These are phyloP conservation scores for Saccharomycopsis schoenii DNA, from an alignment of 805 yeast genomes.

Conservation along the genomic window DNA sequence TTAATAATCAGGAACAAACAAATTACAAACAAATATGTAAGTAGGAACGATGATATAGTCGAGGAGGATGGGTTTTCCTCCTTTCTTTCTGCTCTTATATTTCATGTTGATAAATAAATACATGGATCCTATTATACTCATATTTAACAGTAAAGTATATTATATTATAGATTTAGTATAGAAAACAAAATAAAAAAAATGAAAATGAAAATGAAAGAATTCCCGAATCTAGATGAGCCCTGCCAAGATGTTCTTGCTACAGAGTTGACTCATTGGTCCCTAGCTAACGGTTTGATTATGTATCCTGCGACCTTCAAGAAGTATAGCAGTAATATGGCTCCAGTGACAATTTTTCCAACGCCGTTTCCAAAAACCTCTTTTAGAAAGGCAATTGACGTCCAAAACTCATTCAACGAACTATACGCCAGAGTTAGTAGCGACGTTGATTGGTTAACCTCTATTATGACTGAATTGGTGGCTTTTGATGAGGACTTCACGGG, in stretches of 20 bases:
- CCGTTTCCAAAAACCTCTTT: conserved; percentile 69
- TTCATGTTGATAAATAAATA: no score
- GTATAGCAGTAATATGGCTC: conserved; percentile 53
- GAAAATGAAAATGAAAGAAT: conserved; percentile 4
- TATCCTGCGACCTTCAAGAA: conserved; percentile 49
- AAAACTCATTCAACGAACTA: conserved; percentile 57
- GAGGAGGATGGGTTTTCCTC: no score
- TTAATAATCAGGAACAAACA: no score
- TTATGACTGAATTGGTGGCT: conserved; percentile 42
- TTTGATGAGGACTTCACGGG: conserved; percentile 78
- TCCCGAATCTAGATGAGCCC: conserved; percentile 1
- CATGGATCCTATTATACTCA: no score
- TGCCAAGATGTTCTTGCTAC: conserved; percentile 28
- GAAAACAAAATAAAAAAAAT: neutral
- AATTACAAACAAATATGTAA: no score
- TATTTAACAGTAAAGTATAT: no score
- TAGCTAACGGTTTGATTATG: conserved; percentile 76
- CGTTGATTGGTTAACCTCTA: conserved; percentile 50
- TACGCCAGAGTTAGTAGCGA: conserved; percentile 53
- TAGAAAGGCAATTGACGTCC: conserved; percentile 55
- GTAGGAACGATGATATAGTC: no score
- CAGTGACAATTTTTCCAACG: conserved; percentile 85
- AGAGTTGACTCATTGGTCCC: conserved; percentile 60
- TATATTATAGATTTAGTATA: neutral
- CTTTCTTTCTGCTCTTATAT: no score